Conservation (phyloP, 2,329 filamentous ascomycete species). For the Beauveria bassiana region DNA sequence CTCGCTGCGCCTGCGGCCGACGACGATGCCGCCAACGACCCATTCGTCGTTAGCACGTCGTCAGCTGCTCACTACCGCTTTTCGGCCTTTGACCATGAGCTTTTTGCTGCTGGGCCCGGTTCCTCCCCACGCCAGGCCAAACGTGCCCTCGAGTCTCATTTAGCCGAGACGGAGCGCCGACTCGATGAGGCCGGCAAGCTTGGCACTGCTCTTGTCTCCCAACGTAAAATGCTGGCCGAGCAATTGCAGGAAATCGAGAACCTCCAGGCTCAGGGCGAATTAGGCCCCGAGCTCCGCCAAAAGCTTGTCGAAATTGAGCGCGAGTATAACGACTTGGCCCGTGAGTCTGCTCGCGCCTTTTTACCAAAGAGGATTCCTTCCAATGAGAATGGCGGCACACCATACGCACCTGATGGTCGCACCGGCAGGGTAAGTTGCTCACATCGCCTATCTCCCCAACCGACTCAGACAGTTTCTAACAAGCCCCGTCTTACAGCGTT, state of each 20-base stretch:
- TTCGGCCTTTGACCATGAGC: conserved; percentile 72
- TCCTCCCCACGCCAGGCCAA: conserved; percentile 81
- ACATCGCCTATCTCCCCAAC: neutral
- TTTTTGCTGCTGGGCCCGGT: conserved; percentile 68
- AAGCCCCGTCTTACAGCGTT: conserved; percentile 41
- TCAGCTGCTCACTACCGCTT: conserved; percentile 57
- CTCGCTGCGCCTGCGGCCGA: conserved; percentile 32
- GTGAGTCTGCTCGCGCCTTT: conserved; percentile 83
- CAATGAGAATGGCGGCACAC: conserved; percentile 50
- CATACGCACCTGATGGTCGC: conserved; percentile 45
- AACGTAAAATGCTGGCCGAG: conserved; percentile 75
- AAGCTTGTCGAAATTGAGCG: conserved; percentile 82
- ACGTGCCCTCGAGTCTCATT: conserved; percentile 80
- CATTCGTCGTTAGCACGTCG: conserved; percentile 45
- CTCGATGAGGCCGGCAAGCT: conserved; percentile 87
- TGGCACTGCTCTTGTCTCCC: conserved; percentile 78
- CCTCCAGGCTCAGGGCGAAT: conserved; percentile 65
- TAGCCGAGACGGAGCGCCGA: conserved; percentile 84
- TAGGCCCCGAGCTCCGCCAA: conserved; percentile 73
- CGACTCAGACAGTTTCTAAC: conserved; percentile 14
- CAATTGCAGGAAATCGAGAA: conserved; percentile 79
- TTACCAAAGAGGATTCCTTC: conserved; percentile 73
- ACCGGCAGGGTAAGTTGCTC: conserved; percentile 41
- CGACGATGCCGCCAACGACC: conserved; percentile 45
- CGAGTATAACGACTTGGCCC: conserved; percentile 90